These are phyloP conservation scores for Pseudoscleropodium purum DNA, from an alignment of 225 moss, liverwort and hornwort genomes.

Conservation along the genomic window DNA sequence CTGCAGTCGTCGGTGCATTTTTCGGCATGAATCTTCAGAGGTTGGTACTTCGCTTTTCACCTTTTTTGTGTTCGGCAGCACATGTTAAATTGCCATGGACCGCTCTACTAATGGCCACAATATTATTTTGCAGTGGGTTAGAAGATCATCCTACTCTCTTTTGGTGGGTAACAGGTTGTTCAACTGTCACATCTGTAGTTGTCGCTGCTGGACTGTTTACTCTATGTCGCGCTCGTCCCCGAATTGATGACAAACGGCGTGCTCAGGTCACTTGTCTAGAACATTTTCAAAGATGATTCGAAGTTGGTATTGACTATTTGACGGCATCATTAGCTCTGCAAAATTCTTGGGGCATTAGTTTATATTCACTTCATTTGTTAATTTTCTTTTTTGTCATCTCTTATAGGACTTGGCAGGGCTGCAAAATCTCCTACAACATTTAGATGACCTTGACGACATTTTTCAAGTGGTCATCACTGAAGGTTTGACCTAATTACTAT, in stretches of 20 bases:
- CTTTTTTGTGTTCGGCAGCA: neutral
- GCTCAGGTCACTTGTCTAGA: slow-evolving; percentile 32
- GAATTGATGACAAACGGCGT: slow-evolving; percentile 56
- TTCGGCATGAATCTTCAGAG: slow-evolving; percentile 90
- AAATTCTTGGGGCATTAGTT: neutral
- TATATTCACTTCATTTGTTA: neutral
- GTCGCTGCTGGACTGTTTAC: slow-evolving; percentile 32
- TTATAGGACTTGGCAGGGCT: slow-evolving; percentile 74
- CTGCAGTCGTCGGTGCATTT: slow-evolving; percentile 58
- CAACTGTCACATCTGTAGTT: slow-evolving; percentile 27
- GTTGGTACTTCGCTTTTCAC: slow-evolving; percentile 1
- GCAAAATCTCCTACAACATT: slow-evolving; percentile 71
- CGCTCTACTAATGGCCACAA: neutral
- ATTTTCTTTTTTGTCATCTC: neutral
- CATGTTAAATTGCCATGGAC: neutral
- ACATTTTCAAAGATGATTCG: neutral
- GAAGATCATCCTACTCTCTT: slow-evolving; percentile 69
- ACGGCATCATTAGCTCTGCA: neutral
- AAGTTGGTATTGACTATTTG: neutral
- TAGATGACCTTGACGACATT: slow-evolving; percentile 92
- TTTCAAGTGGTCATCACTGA: slow-evolving; percentile 61
- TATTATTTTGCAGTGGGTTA: slow-evolving; percentile 43
- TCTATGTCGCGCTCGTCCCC: slow-evolving; percentile 44
- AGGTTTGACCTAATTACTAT: slow-evolving; percentile 14
- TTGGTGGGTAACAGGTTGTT: slow-evolving; percentile 59